Evolutionary conservation across 805 yeast genomes (phyloP), one percentile per base, ranked within the genome.

Genomic region (Clavispora fructus): DNA sequence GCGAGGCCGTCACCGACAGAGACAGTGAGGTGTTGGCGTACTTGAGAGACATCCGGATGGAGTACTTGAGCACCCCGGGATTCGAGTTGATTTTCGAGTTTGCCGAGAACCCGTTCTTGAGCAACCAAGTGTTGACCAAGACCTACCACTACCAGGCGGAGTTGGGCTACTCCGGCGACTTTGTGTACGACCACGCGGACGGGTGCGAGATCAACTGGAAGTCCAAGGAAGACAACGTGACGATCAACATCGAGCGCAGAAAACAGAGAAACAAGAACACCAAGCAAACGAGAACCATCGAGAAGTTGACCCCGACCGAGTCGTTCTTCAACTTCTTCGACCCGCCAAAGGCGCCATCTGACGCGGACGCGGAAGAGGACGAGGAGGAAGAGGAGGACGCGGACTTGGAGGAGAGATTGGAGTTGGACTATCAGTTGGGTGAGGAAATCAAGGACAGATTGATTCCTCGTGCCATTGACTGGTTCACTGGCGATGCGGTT

Each of bases 401-500:
- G 46, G 94, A 85, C 47, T 73, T 91, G 54, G 97, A 90, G 66
- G 84, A 81, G 47, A 80, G 88, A 62, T 77, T 94, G 60, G 97
- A 90, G 58, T 74, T 87, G 58, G 99, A 94, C 70, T 94, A 94
- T 73, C 94, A 90, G 62, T 76, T 94, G 52, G 99, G 98, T 52
- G 99, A 94, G 69, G 91, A 91, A 61, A 80, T 94, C 65, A 94
- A 94, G 74, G 98, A 94, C 67, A 87, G 94, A 67, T 78, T 94
- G 63, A 84, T 94, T 52, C 97, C 98, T 52, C 83, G 97, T 63
- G 98, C 98, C 43, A 79, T 94, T 59, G 98, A 92, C 66, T 94
- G 99, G 98, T 94, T 90, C 67, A 92, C 99, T 9, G 99, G 99
- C 41, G 89, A 89, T 54, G 99, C 99, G 23, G 77, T 92, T 48